Conservation (phyloP, 371 early-diverging fungal species). For the Lichtheimia ramosa region DNA sequence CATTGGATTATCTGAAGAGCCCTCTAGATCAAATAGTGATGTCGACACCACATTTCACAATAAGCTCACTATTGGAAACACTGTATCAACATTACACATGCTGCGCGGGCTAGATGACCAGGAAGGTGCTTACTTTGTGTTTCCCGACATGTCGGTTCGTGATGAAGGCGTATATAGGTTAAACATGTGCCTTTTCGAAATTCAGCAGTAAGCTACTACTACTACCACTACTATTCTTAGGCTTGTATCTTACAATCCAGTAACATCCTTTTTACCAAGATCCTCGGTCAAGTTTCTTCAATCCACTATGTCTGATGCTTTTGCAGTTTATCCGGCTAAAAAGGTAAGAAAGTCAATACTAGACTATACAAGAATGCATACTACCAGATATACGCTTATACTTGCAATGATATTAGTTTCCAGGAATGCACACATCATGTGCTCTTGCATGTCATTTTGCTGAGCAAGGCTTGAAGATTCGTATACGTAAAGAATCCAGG, state of each 20-base stretch:
- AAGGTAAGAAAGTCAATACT: conserved; percentile 13
- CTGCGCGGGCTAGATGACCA: conserved; percentile 55
- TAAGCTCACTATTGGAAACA: conserved; percentile 52
- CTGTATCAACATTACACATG: conserved; percentile 61
- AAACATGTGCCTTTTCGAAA: conserved; percentile 86
- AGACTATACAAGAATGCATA: too few relatives aligned
- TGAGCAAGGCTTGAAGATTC: conserved; percentile 68
- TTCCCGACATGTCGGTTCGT: conserved; percentile 90
- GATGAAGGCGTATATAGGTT: conserved; percentile 87
- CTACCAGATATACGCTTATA: too few relatives aligned
- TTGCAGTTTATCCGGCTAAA: conserved; percentile 48
- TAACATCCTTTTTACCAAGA: neutral
- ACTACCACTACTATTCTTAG: neutral
- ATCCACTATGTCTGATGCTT: conserved; percentile 34
- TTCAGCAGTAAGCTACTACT: conserved; percentile 61
- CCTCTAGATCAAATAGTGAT: conserved; percentile 8
- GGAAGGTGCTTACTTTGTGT: conserved; percentile 94
- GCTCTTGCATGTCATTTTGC: conserved; percentile 62
- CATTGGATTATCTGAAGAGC: neutral
- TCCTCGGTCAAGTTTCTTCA: conserved; percentile 22
- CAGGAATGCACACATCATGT: conserved; percentile 63
- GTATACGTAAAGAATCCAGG: conserved; percentile 61
- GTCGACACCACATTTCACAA: conserved; percentile 15
- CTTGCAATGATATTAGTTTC: conserved; percentile 31
- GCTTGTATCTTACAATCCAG: too few relatives aligned